A percentile compares a stretch with the other conserved stretches of the same genome.
These are phyloP conservation scores for Vinca minor DNA, from an alignment of 257 asterid species.

Conservation along the genomic window DNA sequence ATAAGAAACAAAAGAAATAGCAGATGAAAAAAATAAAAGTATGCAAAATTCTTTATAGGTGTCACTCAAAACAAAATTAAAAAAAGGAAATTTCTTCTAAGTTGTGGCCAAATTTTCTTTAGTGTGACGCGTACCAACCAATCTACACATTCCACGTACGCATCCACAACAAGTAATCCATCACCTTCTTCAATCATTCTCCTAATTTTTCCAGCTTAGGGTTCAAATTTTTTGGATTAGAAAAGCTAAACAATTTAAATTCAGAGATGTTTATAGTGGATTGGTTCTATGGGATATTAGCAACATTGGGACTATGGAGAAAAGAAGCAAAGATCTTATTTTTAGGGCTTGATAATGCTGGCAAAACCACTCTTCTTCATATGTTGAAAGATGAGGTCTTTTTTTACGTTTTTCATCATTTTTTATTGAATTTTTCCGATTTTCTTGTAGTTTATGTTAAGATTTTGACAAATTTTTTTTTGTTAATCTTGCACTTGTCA, in stretches of 20 bases:
- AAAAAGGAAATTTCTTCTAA: too few species aligned
- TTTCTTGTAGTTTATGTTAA: background rate
- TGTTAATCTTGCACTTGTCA: background rate
- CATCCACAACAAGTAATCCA: background rate
- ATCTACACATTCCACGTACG: constrained; percentile 2
- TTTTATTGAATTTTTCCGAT: background rate
- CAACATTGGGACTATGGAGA: constrained; percentile 13
- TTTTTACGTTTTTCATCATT: background rate
- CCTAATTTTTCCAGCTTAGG: background rate
- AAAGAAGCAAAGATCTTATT: constrained; percentile 22
- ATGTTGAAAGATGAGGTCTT: constrained; percentile 23
- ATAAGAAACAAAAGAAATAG: too few species aligned
- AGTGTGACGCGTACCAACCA: constrained; percentile 6
- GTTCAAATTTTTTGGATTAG: background rate
- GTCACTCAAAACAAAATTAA: too few species aligned
- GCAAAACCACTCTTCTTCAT: constrained; percentile 20
- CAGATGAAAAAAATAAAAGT: too few species aligned
- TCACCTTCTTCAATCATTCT: background rate
- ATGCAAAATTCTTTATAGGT: too few species aligned
- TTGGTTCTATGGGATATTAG: constrained; percentile 19
- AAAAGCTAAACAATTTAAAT: background rate
- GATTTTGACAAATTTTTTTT: background rate
- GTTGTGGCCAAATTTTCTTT: background rate
- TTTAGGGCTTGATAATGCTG: constrained; percentile 23
- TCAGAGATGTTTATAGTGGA: constrained; percentile 17